phyloP scores from a whole-genome alignment of 495 filamentous ascomycete species.

The Talaromyces ruber region DNA sequence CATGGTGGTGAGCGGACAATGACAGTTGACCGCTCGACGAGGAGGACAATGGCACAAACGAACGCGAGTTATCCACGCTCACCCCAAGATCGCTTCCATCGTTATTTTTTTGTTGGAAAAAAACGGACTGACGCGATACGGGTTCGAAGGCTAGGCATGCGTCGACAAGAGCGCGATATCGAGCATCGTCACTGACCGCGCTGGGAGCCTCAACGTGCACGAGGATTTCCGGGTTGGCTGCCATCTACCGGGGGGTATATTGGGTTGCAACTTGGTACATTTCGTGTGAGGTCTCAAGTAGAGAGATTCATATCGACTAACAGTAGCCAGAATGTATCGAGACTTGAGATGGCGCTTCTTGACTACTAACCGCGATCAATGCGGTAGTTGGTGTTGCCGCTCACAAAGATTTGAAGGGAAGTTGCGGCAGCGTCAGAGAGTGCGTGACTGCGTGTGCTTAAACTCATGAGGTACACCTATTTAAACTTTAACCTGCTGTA shows the following conservation, averaged over 20 bases:
- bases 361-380: neutral
- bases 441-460: neutral
- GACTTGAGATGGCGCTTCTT: neutral
- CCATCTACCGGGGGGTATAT: neutral
- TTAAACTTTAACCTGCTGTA: neutral
- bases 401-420: neutral
- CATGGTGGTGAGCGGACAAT: neutral
- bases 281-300: neutral
- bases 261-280: neutral
- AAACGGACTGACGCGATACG: constrained; percentile 16
- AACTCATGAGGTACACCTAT: neutral
- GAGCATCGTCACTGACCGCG: constrained; percentile 47
- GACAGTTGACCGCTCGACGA: neutral
- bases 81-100: constrained; percentile 4
- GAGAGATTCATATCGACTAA: neutral
- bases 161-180: constrained; percentile 52
- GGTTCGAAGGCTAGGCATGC: constrained; percentile 54
- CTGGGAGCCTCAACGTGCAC: constrained; percentile 63
- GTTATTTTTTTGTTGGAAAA: neutral
- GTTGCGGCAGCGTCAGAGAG: neutral
- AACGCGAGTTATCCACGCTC: neutral
- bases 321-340: neutral
- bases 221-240: constrained; percentile 45
- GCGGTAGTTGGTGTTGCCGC: neutral
- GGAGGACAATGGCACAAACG: neutral